Conservation (phyloP, 495 filamentous ascomycete species). For the Aspergillus coremiiformis region DNA sequence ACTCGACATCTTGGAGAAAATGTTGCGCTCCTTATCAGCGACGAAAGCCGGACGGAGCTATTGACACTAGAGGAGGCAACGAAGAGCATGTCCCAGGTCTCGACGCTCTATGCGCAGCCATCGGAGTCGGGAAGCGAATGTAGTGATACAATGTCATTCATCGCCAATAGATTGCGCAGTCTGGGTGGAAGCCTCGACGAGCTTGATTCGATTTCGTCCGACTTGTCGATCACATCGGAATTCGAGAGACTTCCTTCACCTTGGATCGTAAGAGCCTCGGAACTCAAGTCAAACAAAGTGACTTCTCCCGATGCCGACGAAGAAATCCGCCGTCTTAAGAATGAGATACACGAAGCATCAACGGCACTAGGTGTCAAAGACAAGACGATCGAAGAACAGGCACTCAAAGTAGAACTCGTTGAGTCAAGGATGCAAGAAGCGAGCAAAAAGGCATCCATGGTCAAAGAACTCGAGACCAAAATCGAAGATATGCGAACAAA, state of each 20-base stretch:
- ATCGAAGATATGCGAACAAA: slow-evolving; percentile 53
- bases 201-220: slow-evolving; percentile 61
- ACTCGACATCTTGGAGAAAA: slow-evolving; percentile 59
- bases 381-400: slow-evolving; percentile 84
- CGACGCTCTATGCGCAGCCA: slow-evolving; percentile 25
- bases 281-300: slow-evolving; percentile 69
- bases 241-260: slow-evolving; percentile 71
- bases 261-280: slow-evolving; percentile 75
- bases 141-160: slow-evolving; percentile 60
- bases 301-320: slow-evolving; percentile 75
- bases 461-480: slow-evolving; percentile 48
- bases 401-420: slow-evolving; percentile 52
- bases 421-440: slow-evolving; percentile 50
- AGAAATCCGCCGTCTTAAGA: slow-evolving; percentile 65
- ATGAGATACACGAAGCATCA: slow-evolving; percentile 58
- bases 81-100: slow-evolving; percentile 50
- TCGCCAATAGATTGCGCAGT: slow-evolving; percentile 57
- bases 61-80: slow-evolving; percentile 60
- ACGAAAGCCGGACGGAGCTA: slow-evolving; percentile 65
- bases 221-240: slow-evolving; percentile 73
- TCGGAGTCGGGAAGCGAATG: slow-evolving; percentile 31
- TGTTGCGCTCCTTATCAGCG: slow-evolving; percentile 55
- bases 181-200: slow-evolving; percentile 62
- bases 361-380: slow-evolving; percentile 73
- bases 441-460: slow-evolving; percentile 43